A percentile compares a stretch with the other conserved stretches of the same genome.
phyloP scores from a whole-genome alignment of 2,329 filamentous ascomycete species.

The Trichoderma oligosporum region DNA sequence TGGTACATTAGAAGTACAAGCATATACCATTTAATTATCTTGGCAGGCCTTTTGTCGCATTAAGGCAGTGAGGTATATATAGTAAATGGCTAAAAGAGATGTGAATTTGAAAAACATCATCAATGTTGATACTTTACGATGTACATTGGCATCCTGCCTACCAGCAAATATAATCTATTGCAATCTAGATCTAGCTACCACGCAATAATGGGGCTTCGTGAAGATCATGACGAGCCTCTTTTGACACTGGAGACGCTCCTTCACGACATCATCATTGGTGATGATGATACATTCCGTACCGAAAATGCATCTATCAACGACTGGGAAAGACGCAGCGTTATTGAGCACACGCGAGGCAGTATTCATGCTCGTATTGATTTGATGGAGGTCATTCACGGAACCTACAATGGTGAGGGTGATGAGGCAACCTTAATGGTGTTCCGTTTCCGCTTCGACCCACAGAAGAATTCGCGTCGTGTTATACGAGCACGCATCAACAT shows the following conservation, averaged over 20 bases:
- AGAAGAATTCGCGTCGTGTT: background rate
- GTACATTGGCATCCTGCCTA: no score
- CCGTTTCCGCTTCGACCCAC: background rate
- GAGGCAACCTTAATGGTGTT: slow-evolving; percentile 8
- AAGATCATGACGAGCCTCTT: background rate
- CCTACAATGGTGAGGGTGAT: background rate
- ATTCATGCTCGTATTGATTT: background rate
- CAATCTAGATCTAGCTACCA: no score
- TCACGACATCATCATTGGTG: background rate
- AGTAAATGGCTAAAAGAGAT: no score
- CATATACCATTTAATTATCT: background rate
- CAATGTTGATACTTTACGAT: no score
- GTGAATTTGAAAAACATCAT: no score
- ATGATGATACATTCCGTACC: slow-evolving; percentile 5
- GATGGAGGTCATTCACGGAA: slow-evolving; percentile 5
- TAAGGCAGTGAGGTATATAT: no score
- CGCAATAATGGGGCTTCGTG: background rate
- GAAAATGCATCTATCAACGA: background rate
- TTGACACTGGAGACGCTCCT: background rate
- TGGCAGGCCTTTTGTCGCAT: no score
- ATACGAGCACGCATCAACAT: background rate
- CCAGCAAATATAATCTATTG: no score
- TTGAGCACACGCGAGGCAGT: background rate
- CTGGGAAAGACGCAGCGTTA: slow-evolving; percentile 3
- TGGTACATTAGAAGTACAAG: background rate